A percentile compares a stretch with the other conserved stretches of the same genome.
These are phyloP conservation scores for Leavenworthia alabamica DNA, from an alignment of 345 rosid species.

Conservation along the genomic window DNA sequence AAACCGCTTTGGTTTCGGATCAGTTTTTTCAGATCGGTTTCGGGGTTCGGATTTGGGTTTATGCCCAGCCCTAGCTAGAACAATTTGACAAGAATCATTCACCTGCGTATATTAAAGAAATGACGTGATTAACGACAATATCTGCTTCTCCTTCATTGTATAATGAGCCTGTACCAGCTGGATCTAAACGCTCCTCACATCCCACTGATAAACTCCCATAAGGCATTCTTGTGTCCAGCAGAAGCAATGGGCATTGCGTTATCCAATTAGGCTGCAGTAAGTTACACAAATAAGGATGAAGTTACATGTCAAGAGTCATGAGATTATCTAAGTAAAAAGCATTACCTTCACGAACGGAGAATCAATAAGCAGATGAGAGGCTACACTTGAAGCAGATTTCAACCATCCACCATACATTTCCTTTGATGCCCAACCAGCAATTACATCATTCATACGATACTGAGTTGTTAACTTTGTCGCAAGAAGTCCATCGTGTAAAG, in stretches of 20 bases:
- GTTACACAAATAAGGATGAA: neutral
- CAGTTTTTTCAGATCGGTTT: no score
- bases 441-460: conserved; percentile 92
- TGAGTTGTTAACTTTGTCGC: conserved; percentile 66
- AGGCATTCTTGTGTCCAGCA: conserved; percentile 94
- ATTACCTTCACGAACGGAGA: conserved; percentile 93
- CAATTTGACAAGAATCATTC: no score
- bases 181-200: conserved; percentile 94
- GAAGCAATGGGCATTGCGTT: conserved; percentile 80
- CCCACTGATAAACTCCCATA: conserved; percentile 84
- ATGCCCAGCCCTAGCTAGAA: no score
- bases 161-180: conserved; percentile 93
- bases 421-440: conserved; percentile 96
- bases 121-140: conserved; percentile 79
- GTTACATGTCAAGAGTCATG: conserved; percentile 1
- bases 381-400: conserved; percentile 62
- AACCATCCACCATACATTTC: conserved; percentile 89
- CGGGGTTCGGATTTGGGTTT: no score
- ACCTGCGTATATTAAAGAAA: conserved; percentile 77
- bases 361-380: conserved; percentile 83
- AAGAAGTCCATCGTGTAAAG: conserved; percentile 68
- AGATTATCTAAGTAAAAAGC: neutral
- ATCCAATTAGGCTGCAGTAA: conserved; percentile 82
- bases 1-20: no score
- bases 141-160: conserved; percentile 98